Evolutionary conservation across 192 early-diverging fungal species (phyloP), one percentile per base, ranked within the genome.

Genomic region (Entomortierella chlamydospora): DNA sequence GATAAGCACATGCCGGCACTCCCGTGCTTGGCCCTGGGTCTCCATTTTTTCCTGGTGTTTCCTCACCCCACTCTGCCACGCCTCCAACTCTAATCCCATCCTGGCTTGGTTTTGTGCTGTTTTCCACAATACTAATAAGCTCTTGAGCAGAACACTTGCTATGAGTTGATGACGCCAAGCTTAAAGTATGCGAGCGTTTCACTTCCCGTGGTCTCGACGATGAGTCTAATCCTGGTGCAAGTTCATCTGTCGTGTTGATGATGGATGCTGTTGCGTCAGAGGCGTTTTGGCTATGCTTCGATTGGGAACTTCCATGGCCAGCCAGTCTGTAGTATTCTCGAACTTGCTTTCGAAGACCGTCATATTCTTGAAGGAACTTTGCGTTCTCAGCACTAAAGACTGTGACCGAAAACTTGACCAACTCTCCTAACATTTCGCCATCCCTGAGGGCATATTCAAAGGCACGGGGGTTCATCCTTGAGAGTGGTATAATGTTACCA

Each of bases 361-460:
- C 74, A 55, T 78, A 78, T 31, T 78, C 74, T n/a, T 78, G 74
- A n/a, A 78, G 39, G 33, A 78, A 78, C 55, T 64, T 69, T 39
- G 74, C 45, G 31, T 78, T 78, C 41, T 78, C 74, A 22, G 62
- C 66, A 56, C 67, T 78, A 30, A 78, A 78, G 34, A 78, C 74
- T 2, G 61, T 78, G 8, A 78, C 55, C 34, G 74, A 78, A 43
- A 78, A 78, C 41, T 68, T 64, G 11, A 78, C 74, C 3, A 78
- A 42, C 22, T 59, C 56, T 0, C 18, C 28, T 43, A 78, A 29
- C 74, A 78, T 78, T 30, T 78, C 74, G 17, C 23, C 47, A 54
- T 78, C 74, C n/a, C 55, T 54, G 26, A 78, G 41, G 6, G 67
- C 74, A 41, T 78, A 78, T n/a, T 69, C 74, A 47, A 78, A 78